Evolutionary conservation across 1,284 basidiomycete species (phyloP).

Genomic region (Austroboletus olivaceoglutinosus): DNA sequence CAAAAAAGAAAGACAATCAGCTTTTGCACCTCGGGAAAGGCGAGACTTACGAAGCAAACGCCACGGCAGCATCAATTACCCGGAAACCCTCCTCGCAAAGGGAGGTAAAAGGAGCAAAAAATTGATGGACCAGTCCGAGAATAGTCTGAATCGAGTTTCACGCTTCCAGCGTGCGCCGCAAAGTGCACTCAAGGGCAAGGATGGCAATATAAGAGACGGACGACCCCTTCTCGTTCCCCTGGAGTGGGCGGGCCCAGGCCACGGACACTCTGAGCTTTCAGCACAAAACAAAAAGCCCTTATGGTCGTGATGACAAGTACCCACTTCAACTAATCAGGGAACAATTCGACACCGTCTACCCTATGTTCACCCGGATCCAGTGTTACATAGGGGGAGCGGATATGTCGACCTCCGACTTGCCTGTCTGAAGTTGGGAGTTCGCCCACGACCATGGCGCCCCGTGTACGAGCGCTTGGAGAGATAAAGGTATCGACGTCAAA

Average conservation of each 20-base stretch:
- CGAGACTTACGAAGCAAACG: not conserved
- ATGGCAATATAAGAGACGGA: not conserved
- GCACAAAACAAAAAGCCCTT: not conserved
- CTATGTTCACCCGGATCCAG: too few species aligned
- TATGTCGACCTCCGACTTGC: not conserved
- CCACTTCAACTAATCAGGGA: too few species aligned
- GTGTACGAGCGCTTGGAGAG: slow-evolving; percentile 13
- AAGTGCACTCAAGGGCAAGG: slow-evolving; percentile 32
- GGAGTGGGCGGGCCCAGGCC: not conserved
- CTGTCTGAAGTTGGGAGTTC: not conserved
- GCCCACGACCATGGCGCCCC: slow-evolving; percentile 18
- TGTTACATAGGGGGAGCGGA: too few species aligned
- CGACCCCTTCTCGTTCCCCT: slow-evolving; percentile 20
- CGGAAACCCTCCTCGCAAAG: slow-evolving; percentile 14
- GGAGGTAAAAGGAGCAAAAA: slow-evolving; percentile 16
- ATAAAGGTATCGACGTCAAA: slow-evolving; percentile 8
- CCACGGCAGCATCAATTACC: too few species aligned
- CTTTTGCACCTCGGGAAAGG: not conserved
- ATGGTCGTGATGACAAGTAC: not conserved
- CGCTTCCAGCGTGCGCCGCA: slow-evolving; percentile 20
- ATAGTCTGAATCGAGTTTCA: slow-evolving; percentile 38
- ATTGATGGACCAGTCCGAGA: slow-evolving; percentile 29
- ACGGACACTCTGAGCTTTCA: not conserved
- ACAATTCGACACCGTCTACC: too few species aligned
- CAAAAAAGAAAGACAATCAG: too few species aligned